A percentile compares a stretch with the other conserved stretches of the same genome.
phyloP scores from a whole-genome alignment of 306 rosid genomes.

The Dryas alaskensis region DNA sequence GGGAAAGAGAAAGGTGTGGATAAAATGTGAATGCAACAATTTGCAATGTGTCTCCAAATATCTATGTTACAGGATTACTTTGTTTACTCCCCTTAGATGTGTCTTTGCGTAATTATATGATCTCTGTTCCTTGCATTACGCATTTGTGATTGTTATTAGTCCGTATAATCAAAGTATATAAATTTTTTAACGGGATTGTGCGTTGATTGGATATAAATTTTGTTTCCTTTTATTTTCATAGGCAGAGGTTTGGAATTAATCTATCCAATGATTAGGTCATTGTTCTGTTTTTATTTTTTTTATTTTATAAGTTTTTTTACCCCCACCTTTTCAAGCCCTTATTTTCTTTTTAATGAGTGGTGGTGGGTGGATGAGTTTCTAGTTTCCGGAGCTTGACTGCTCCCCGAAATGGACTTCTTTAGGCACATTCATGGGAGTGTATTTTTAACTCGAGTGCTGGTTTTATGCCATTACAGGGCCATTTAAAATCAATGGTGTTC shows the following conservation, averaged over 20 bases:
- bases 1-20: not conserved
- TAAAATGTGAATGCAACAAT: too few relatives aligned
- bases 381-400: not conserved
- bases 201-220: not conserved
- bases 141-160: not conserved
- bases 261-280: not conserved
- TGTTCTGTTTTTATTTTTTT: not conserved
- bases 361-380: not conserved
- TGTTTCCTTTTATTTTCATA: not conserved
- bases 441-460: not conserved
- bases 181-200: not conserved
- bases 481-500: constrained; percentile 40
- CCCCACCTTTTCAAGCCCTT: not conserved
- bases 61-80: not conserved
- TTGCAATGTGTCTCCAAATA: not conserved
- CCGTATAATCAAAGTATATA: not conserved
- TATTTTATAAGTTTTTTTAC: too few relatives aligned
- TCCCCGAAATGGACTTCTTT: not conserved
- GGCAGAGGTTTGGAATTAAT: not conserved
- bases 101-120: not conserved
- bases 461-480: constrained; percentile 28
- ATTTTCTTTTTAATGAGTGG: not conserved
- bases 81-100: not conserved
- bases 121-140: not conserved
- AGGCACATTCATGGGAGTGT: not conserved